These are phyloP conservation scores for Psilocybe cubensis DNA, from an alignment of 768 basidiomycete genomes.

Conservation along the genomic window DNA sequence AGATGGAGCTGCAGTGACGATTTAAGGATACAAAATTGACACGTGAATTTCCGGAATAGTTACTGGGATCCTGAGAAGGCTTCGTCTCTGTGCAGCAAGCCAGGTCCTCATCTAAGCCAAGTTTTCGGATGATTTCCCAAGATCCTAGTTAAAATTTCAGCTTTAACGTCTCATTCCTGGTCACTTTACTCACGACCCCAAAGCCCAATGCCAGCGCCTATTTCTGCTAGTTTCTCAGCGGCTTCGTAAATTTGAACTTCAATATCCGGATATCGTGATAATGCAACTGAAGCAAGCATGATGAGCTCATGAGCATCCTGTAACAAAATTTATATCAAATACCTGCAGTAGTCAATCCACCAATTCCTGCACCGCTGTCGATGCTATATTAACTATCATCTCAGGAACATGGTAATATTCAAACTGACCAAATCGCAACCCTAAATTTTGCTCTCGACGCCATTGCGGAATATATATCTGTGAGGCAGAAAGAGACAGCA, in stretches of 20 bases:
- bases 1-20: conserved; percentile 41
- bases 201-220: conserved; percentile 67
- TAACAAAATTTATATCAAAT: background rate
- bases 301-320: background rate
- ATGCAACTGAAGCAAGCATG: conserved; percentile 33
- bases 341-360: conserved; percentile 50
- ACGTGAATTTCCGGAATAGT: background rate
- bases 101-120: conserved; percentile 51
- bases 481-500: conserved; percentile 12
- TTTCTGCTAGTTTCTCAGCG: conserved; percentile 49
- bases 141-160: conserved; percentile 33
- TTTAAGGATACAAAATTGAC: conserved; percentile 1
- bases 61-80: conserved; percentile 46
- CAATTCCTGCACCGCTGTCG: conserved; percentile 55
- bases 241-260: conserved; percentile 62
- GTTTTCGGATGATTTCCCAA: conserved; percentile 49
- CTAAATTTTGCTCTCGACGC: conserved; percentile 40
- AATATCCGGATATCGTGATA: conserved; percentile 54
- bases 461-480: conserved; percentile 26
- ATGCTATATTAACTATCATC: conserved; percentile 18
- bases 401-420: conserved; percentile 10
- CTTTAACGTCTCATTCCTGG: background rate
- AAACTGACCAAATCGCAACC: conserved; percentile 58
- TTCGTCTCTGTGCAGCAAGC: conserved; percentile 40
- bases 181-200: conserved; percentile 42